These are phyloP conservation scores for Aspergillus spinulosporus DNA, from an alignment of 2,329 filamentous ascomycete species.

Conservation along the genomic window DNA sequence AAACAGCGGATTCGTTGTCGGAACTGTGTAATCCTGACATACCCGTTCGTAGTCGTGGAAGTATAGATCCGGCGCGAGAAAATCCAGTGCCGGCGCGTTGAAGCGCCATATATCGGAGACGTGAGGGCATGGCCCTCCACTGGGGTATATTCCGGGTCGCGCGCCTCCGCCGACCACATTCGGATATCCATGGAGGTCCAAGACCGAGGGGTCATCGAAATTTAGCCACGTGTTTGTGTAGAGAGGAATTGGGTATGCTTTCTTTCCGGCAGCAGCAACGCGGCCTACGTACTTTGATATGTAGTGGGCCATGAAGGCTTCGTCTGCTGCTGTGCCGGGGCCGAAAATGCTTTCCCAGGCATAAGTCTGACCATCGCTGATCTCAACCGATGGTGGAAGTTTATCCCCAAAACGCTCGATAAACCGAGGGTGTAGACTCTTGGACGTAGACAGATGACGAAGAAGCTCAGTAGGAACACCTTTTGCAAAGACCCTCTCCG, in stretches of 20 bases:
- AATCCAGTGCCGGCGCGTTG: slow-evolving; percentile 45
- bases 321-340: slow-evolving; percentile 38
- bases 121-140: slow-evolving; percentile 46
- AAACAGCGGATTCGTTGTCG: slow-evolving; percentile 44
- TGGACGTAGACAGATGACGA: slow-evolving; percentile 10
- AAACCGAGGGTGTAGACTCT: not conserved
- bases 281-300: slow-evolving; percentile 45
- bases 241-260: slow-evolving; percentile 44
- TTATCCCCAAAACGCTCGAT: not conserved
- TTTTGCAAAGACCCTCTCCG: slow-evolving; percentile 44
- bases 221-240: slow-evolving; percentile 54
- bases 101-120: slow-evolving; percentile 49
- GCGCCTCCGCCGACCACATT: slow-evolving; percentile 43
- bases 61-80: slow-evolving; percentile 52
- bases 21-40: slow-evolving; percentile 46
- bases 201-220: slow-evolving; percentile 3
- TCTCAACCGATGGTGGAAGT: not conserved
- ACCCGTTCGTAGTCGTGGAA: slow-evolving; percentile 46
- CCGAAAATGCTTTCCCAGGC: slow-evolving; percentile 47
- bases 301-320: slow-evolving; percentile 53
- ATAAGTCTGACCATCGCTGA: not conserved
- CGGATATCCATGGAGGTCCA: not conserved
- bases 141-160: slow-evolving; percentile 49
- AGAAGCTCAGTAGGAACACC: slow-evolving; percentile 41
- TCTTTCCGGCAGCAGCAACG: slow-evolving; percentile 45